A percentile compares a stretch with the other conserved stretches of the same genome.
phyloP scores from a whole-genome alignment of 345 rosid genomes.

The Melaleuca alternifolia region DNA sequence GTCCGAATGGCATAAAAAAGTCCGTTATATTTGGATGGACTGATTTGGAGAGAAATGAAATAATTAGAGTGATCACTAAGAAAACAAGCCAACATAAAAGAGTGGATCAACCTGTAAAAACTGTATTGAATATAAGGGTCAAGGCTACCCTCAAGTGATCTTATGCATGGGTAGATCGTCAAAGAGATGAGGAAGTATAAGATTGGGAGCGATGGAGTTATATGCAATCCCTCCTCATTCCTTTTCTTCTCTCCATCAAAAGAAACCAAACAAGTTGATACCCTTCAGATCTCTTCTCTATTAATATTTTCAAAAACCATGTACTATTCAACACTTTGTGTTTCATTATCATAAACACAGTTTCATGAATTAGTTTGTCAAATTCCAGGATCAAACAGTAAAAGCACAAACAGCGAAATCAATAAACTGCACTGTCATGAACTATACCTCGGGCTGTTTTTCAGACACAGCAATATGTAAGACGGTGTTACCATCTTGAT shows the following conservation, averaged over 20 bases:
- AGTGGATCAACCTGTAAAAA: not conserved
- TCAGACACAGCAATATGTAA: not conserved
- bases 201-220: not conserved
- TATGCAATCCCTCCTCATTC: not conserved
- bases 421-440: not conserved
- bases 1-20: not conserved
- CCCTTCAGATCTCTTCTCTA: not conserved
- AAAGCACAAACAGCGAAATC: not conserved
- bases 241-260: not conserved
- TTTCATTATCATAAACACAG: not conserved
- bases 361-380: not conserved
- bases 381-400: not conserved
- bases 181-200: not conserved
- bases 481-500: too few relatives aligned
- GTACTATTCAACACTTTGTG: not conserved
- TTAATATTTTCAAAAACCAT: too few relatives aligned
- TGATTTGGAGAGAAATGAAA: too few relatives aligned
- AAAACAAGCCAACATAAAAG: too few relatives aligned
- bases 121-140: not conserved
- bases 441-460: not conserved
- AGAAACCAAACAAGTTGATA: not conserved
- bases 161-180: not conserved
- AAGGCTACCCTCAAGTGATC: not conserved
- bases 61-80: not conserved
- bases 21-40: too few relatives aligned